Evolutionary conservation across 352 stramenopile genomes (phyloP).

Genomic region (Globisporangium splendens): DNA sequence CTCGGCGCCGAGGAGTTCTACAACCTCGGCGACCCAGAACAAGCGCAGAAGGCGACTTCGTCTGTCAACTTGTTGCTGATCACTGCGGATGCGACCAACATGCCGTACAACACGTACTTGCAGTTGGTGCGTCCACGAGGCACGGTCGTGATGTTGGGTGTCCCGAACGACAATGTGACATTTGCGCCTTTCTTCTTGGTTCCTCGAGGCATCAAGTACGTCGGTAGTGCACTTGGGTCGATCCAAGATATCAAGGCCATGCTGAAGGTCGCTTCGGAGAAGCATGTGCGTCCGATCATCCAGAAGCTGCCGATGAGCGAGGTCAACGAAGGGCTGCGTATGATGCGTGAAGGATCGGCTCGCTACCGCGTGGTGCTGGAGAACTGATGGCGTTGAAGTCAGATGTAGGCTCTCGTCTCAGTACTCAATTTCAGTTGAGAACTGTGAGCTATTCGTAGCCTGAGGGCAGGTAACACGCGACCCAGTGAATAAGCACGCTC

Average conservation of each 20-base stretch:
- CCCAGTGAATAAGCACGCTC: too few species aligned
- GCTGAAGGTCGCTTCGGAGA: slow-evolving; percentile 75
- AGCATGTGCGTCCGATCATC: slow-evolving; percentile 62
- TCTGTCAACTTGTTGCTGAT: slow-evolving; percentile 66
- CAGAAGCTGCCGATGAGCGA: slow-evolving; percentile 43
- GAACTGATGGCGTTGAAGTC: too few species aligned
- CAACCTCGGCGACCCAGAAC: slow-evolving; percentile 34
- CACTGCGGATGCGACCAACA: slow-evolving; percentile 51
- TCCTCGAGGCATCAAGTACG: slow-evolving; percentile 31
- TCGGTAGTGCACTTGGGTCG: slow-evolving; percentile 58
- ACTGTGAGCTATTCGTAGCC: too few species aligned
- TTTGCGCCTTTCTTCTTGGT: slow-evolving; percentile 48
- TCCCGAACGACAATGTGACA: slow-evolving; percentile 47
- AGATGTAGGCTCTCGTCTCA: too few species aligned
- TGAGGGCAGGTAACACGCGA: too few species aligned
- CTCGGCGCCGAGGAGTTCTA: slow-evolving; percentile 70
- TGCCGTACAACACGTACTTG: slow-evolving; percentile 44
- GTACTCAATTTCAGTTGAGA: too few species aligned
- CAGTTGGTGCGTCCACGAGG: slow-evolving; percentile 41
- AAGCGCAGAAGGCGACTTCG: slow-evolving; percentile 12
- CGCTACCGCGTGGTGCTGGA: slow-evolving; percentile 47
- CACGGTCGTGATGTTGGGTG: slow-evolving; percentile 53
- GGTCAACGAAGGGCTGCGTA: slow-evolving; percentile 34
- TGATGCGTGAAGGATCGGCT: slow-evolving; percentile 32
- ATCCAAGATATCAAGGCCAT: slow-evolving; percentile 71